Evolutionary conservation across 73 alveolate genomes (phyloP), one percentile per base, ranked within the genome.

Genomic region (Blepharisma stoltei): DNA sequence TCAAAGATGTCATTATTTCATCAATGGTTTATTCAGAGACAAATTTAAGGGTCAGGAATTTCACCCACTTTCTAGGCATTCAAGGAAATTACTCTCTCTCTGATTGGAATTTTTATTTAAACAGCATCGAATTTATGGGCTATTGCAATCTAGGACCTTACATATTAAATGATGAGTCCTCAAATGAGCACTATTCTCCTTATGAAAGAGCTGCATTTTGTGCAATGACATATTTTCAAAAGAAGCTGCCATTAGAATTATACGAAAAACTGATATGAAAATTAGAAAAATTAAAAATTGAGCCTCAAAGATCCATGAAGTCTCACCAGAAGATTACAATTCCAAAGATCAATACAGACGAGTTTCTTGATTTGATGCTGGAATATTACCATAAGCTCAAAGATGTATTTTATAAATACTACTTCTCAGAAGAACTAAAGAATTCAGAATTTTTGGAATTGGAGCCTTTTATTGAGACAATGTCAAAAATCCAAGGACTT

Each of bases 1-100:
- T 69, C 45, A 69, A 69, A 69, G 54, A 69, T 9, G 79, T 25
- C 25, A 69, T 69, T 69, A 18, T 69, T 14, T 69, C 79, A 43
- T 9, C 79, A 18, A 7, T 25, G 11, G 25, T n/a, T 1, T n/a
- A 37, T 46, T 7, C 20, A 38, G 41, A 43, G 14, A 14, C 32
- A 43, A 44, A 38, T 44, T 2, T 18, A 8, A 38, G 79, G 55
- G 79, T 69, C 0, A 0, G 21, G 23, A 69, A 69, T 69, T 69
- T 69, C 27, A 18, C 65, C 1, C 11, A 69, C 1, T 69, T 69
- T 44, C 79, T 69, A 37, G 65, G 65, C 1, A 5, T 69, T 60
- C 46, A 60, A 8, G 11, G 48, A 3, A 25, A 5, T 25, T 60
- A 60, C 5, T n/a, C 23, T 60, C 46, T 38, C 5, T n/a, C 14